Evolutionary conservation across 139 green algal genomes (phyloP), one percentile per base, ranked within the genome.

Genomic region (Volvox reticuliferus): DNA sequence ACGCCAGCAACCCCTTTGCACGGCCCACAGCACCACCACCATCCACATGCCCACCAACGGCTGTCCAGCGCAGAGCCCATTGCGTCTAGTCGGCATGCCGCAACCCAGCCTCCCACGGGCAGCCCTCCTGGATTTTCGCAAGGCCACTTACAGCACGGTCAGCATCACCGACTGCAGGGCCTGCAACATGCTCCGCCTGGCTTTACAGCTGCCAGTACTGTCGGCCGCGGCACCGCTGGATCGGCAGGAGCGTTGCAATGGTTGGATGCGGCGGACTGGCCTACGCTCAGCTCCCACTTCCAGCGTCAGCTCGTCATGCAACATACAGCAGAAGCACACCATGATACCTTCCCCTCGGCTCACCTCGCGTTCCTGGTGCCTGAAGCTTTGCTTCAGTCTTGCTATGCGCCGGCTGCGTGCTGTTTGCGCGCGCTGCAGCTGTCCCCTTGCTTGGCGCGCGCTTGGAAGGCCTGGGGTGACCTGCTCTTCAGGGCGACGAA

Each of bases 391-490:
- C 55, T 90, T 21, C 86, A 84, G 50, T 35, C 21, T 33, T 82
- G 13, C 33, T 30, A 61, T n/a, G 32, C 84, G 37, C 65, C 84
- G 28, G 73, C 86, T 6, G 73, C 55, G 0, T 61, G 36, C 73
- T 76, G 30, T 33, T 61, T 91, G 0, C 76, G 88, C 2, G 88
- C 88, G 37, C 79, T 94, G 79, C 75, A 89, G 68, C 32, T 80
- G 32, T 82, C 73, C 9, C 81, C 82, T 17, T 28, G 5, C 5
- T 82, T 35, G 20, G 65, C 82, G 22, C 22, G 68, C 2, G 88
- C 91, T 21, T 93, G 91, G 91, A 84, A 80, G 30, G 88, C 88
- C 2, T 92, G 87, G 77, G 91, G 26, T 12, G 88, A 93, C 75
- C 81, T 88, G n/a, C 32, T 92, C 22, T 86, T 82, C 24, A 68